phyloP scores from a whole-genome alignment of 2,329 filamentous ascomycete genomes.

The Colletotrichum karsti region DNA sequence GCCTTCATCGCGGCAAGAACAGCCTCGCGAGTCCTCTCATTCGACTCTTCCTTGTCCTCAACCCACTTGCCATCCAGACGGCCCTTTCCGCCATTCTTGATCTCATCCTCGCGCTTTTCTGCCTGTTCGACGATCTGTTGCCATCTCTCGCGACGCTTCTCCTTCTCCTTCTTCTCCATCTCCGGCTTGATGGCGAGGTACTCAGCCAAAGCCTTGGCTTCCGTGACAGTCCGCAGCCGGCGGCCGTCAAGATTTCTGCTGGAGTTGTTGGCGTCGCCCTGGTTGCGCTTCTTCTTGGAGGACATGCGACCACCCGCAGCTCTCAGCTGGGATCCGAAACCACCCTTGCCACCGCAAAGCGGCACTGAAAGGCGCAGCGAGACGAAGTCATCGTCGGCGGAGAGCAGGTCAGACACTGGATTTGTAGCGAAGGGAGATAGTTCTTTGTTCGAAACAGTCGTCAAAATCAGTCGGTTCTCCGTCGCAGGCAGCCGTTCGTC shows the following conservation, averaged over 20 bases:
- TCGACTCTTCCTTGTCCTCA: constrained; percentile 91
- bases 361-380: constrained; percentile 83
- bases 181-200: constrained; percentile 96
- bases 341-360: constrained; percentile 93
- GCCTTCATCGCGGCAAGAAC: constrained; percentile 76
- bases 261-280: constrained; percentile 86
- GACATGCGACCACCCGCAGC: constrained; percentile 98
- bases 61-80: constrained; percentile 92
- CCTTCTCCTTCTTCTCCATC: constrained; percentile 94
- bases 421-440: constrained; percentile 62
- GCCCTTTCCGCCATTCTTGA: constrained; percentile 76
- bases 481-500: constrained; percentile 67
- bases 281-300: constrained; percentile 85
- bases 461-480: constrained; percentile 75
- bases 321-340: constrained; percentile 95
- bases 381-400: constrained; percentile 72
- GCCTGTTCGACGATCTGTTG: constrained; percentile 87
- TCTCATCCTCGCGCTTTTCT: constrained; percentile 84
- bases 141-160: constrained; percentile 85
- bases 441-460: constrained; percentile 81
- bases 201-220: constrained; percentile 94
- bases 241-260: constrained; percentile 94
- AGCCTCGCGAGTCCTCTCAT: constrained; percentile 82
- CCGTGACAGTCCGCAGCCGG: constrained; percentile 87
- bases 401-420: constrained; percentile 70